Percentiles rank a stretch among this genome's conserved stretches.
These are phyloP conservation scores for Cercophora scortea DNA, from an alignment of 495 filamentous ascomycete species.

Conservation along the genomic window DNA sequence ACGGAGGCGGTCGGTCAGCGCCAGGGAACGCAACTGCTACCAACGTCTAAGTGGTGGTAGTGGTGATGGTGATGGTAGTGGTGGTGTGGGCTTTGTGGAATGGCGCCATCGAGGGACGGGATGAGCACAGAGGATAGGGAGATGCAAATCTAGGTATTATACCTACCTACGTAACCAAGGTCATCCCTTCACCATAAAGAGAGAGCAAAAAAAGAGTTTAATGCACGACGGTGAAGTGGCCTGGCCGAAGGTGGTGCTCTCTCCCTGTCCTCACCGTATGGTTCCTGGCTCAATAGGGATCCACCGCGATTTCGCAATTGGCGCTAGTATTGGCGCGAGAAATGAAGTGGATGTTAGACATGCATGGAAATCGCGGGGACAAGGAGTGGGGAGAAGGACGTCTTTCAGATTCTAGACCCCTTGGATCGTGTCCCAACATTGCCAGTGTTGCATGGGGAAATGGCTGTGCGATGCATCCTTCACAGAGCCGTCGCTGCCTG, in stretches of 20 bases:
- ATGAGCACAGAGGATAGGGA: constrained; percentile 6
- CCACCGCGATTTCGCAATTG: constrained; percentile 3
- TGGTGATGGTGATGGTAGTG: not conserved
- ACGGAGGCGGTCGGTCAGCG: constrained; percentile 1
- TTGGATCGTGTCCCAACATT: no score
- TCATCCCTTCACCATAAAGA: not conserved
- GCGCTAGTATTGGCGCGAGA: not conserved
- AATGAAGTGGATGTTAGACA: no score
- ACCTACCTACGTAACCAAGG: not conserved
- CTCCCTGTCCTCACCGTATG: no score
- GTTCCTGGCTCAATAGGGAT: no score
- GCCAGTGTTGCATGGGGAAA: no score
- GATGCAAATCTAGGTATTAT: not conserved
- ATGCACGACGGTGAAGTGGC: not conserved
- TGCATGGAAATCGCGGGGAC: not conserved
- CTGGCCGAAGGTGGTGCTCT: no score
- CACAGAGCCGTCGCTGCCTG: no score
- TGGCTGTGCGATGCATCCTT: no score
- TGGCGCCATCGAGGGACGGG: constrained; percentile 24
- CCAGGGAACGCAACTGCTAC: constrained; percentile 18
- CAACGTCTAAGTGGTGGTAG: constrained; percentile 6
- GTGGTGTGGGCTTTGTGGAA: not conserved
- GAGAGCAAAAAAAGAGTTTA: not conserved
- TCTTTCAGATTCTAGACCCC: no score
- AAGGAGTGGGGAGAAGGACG: no score